A percentile compares a stretch with the other conserved stretches of the same genome.
These are phyloP conservation scores for Penicillium paneum DNA, from an alignment of 2,329 filamentous ascomycete genomes.

Conservation along the genomic window DNA sequence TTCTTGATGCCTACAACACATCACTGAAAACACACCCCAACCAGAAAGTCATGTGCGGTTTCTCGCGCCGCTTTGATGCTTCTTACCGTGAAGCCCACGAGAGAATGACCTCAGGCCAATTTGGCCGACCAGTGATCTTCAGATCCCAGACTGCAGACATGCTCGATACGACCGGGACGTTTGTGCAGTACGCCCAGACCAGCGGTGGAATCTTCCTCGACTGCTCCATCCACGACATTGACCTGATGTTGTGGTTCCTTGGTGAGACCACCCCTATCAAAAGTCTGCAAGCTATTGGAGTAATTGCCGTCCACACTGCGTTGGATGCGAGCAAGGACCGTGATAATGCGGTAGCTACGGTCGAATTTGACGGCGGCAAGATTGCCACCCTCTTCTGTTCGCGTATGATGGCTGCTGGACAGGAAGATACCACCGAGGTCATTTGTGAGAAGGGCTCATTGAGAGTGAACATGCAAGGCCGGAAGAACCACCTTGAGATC, in stretches of 20 bases:
- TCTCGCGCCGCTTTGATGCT: constrained; percentile 47
- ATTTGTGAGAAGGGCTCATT: constrained; percentile 42
- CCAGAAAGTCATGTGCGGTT: constrained; percentile 42
- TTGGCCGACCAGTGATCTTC: constrained; percentile 42
- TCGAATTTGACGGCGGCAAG: constrained; percentile 46
- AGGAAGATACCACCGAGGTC: constrained; percentile 46
- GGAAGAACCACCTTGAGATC: constrained; percentile 24
- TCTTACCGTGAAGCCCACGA: constrained; percentile 40
- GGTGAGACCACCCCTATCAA: constrained; percentile 37
- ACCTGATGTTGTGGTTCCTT: constrained; percentile 44
- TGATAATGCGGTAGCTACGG: constrained; percentile 46
- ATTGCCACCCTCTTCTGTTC: constrained; percentile 47
- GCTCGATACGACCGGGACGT: constrained; percentile 40
- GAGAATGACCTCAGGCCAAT: constrained; percentile 36
- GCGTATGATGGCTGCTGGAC: constrained; percentile 43
- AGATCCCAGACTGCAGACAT: constrained; percentile 46
- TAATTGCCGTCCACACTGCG: constrained; percentile 36
- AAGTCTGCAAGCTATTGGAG: constrained; percentile 37
- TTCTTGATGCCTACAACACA: neutral
- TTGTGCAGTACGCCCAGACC: constrained; percentile 42
- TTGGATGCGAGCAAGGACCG: constrained; percentile 40
- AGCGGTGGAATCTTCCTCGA: constrained; percentile 47
- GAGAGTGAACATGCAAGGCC: constrained; percentile 33
- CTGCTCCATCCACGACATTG: constrained; percentile 46
- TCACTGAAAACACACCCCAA: neutral